phyloP scores from a whole-genome alignment of 2,329 filamentous ascomycete genomes.

The Clathrospora elynae region DNA sequence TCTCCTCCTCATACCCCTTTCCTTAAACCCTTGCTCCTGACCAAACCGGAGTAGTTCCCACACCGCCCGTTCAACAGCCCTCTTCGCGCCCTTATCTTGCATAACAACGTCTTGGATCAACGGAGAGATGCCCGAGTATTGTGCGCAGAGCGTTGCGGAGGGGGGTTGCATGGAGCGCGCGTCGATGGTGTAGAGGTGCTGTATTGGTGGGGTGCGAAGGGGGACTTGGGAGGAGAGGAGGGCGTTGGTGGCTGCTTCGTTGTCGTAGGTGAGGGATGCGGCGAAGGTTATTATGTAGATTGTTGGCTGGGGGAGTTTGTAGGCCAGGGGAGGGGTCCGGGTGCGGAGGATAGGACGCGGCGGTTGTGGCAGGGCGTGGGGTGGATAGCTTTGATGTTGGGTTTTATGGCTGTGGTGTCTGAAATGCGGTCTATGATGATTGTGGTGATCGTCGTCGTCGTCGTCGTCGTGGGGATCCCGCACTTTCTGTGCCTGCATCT shows the following conservation, averaged over 20 bases:
- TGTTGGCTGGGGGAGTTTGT: conserved; percentile 17
- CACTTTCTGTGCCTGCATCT: no score
- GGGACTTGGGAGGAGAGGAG: conserved; percentile 25
- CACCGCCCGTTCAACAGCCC: conserved; percentile 19
- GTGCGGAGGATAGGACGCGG: no score
- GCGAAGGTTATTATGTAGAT: conserved; percentile 36
- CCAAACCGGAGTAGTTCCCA: conserved; percentile 17
- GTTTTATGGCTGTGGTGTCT: no score
- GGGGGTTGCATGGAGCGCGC: conserved; percentile 22
- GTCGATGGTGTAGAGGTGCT: conserved; percentile 35
- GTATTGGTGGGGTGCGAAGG: conserved; percentile 12
- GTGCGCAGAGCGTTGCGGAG: conserved; percentile 14
- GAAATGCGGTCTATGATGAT: no score
- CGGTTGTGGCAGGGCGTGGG: no score
- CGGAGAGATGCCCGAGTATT: conserved; percentile 30
- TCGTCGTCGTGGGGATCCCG: no score
- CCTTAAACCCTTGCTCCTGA: not conserved
- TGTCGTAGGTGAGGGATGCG: conserved; percentile 9
- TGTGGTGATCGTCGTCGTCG: no score
- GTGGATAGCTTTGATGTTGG: no score
- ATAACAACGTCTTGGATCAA: conserved; percentile 32
- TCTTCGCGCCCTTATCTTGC: conserved; percentile 19
- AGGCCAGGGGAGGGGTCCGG: not conserved
- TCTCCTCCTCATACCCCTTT: conserved; percentile 3
- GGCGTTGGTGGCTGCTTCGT: not conserved